Evolutionary conservation across 2,329 filamentous ascomycete species (phyloP), one percentile per base, ranked within the genome.

Genomic region (Colletotrichum echinochloae): DNA sequence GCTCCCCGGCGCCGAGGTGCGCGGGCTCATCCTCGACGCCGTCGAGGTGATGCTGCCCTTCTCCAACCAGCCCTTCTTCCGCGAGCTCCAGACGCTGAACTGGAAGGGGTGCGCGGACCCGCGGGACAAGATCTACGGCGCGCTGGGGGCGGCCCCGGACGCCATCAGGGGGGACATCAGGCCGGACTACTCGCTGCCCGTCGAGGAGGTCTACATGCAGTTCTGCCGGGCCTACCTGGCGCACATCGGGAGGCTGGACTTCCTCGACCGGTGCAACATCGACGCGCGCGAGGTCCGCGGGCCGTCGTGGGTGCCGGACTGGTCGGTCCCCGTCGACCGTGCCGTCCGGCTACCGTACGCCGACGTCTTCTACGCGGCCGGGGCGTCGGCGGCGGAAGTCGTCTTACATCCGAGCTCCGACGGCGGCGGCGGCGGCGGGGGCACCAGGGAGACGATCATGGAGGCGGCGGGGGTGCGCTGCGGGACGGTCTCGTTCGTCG

Each of bases 1-100:
- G 2, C 52, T 55, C n/a, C 52, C 52, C 30, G 23, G 52, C 30
- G 35, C 33, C 3, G 30, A 35, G 11, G 52, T 55, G 30, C 30
- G 52, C 20, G 52, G 52, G 33, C 30, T 55, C 30, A 55, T 55
- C n/a, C 52, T 55, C 8, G 52, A 55, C 30, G 52, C 52, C 8
- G 52, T 55, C 52, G 52, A 39, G 33, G 52, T 55, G 52, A 55
- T 55, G 52, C 33, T 55, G 52, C 33, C 52, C 20, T 55, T 55
- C 52, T 55, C 52, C 52, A 35, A 55, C 14, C 52, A 39, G 52
- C 52, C 52, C 5, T 55, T 55, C 52, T 55, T 55, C 11, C 52
- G 52, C 12, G 52, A 55, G 33, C 33, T 55, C 16, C 52, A 55
- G 52, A 37, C 52, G 20, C 52, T 55, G 5, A 55, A 55, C 52